Evolutionary conservation across 2,329 filamentous ascomycete genomes (phyloP).

Genomic region (Penicillium griseofulvum): DNA sequence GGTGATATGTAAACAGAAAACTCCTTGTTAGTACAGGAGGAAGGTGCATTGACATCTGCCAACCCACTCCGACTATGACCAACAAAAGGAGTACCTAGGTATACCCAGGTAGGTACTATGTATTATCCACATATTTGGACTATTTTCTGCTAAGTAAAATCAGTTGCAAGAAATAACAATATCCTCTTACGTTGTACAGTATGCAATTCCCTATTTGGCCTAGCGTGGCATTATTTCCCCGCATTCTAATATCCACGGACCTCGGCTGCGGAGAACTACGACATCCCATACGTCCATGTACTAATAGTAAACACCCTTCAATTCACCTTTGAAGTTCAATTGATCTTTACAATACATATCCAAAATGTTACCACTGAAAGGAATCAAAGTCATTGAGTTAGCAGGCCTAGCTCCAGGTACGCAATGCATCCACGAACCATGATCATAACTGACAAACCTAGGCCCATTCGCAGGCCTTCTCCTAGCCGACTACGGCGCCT

Average conservation of each 20-base stretch:
- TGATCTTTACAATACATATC: not conserved
- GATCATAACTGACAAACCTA: slow-evolving; percentile 35
- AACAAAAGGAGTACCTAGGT: too few relatives aligned
- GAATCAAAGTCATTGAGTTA: slow-evolving; percentile 64
- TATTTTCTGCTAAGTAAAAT: too few relatives aligned
- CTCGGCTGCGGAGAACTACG: slow-evolving; percentile 15
- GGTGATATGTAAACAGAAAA: too few relatives aligned
- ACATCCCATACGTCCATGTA: not conserved
- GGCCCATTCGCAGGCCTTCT: slow-evolving; percentile 86
- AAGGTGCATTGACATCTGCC: too few relatives aligned
- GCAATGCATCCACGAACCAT: slow-evolving; percentile 1
- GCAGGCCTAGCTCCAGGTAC: slow-evolving; percentile 64
- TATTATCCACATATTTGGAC: too few relatives aligned
- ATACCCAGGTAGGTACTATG: too few relatives aligned
- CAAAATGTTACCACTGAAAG: slow-evolving; percentile 45
- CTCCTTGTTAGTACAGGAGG: too few relatives aligned
- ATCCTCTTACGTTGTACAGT: too few relatives aligned
- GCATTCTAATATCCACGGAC: slow-evolving; percentile 9
- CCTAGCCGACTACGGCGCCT: slow-evolving; percentile 84
- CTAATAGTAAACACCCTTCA: too few relatives aligned
- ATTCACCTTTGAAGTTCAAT: not conserved
- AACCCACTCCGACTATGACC: too few relatives aligned
- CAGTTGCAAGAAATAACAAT: too few relatives aligned
- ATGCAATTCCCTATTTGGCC: too few relatives aligned
- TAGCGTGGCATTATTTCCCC: slow-evolving; percentile 1